phyloP scores from a whole-genome alignment of 306 rosid genomes.

The Mimosa pudica region DNA sequence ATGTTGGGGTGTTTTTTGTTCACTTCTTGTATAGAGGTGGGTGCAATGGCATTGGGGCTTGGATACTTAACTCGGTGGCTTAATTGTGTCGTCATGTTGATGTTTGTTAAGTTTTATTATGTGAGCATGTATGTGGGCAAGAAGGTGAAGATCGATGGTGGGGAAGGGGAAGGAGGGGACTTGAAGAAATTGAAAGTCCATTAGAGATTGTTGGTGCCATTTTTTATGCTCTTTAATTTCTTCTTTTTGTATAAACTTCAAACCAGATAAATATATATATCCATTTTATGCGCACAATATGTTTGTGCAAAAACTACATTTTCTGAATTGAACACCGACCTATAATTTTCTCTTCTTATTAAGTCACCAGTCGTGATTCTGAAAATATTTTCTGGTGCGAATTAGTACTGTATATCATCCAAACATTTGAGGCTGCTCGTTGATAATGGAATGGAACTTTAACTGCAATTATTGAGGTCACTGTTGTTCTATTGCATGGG shows the following conservation, averaged over 20 bases:
- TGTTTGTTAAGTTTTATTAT: slow-evolving; percentile 67
- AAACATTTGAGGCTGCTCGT: neutral
- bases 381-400: neutral
- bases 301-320: neutral
- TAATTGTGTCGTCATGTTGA: slow-evolving; percentile 55
- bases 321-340: neutral
- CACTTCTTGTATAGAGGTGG: slow-evolving; percentile 66
- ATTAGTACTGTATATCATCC: neutral
- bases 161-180: neutral
- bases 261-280: neutral
- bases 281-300: neutral
- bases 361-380: neutral
- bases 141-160: slow-evolving; percentile 5
- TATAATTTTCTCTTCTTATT: neutral
- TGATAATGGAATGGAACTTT: neutral
- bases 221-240: neutral
- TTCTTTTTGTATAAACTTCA: neutral
- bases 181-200: slow-evolving; percentile 27
- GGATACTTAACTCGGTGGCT: slow-evolving; percentile 70
- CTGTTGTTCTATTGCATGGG: no score
- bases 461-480: neutral
- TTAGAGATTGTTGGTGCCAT: neutral
- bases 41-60: slow-evolving; percentile 88
- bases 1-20: slow-evolving; percentile 67
- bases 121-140: slow-evolving; percentile 48